Evolutionary conservation across 495 filamentous ascomycete genomes (phyloP), one percentile per base, ranked within the genome.

Genomic region (Collariella sp.): DNA sequence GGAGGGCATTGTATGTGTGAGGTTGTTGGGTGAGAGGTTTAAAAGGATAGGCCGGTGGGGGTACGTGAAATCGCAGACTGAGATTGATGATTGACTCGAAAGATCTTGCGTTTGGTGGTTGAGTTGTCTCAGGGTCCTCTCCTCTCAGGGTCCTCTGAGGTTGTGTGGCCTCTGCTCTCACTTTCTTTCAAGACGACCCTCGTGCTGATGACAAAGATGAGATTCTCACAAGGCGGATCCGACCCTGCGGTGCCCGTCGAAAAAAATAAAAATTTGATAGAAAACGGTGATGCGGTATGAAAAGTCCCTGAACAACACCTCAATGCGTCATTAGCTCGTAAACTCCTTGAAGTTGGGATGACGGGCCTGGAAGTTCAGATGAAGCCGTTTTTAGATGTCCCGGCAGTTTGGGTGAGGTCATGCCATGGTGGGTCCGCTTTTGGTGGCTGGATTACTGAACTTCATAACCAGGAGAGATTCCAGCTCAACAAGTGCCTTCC

Each of bases 1-100:
- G 54, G 71, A 57, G 56, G 65, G 67, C 68, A 72, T 74, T 34
- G 23, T 7, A 20, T 34, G 13, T 16, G 13, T 10, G 19, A 13
- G 29, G 23, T 42, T 38, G 9, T 42, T 16, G 5, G 16, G 18
- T 7, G 11, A 12, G 6, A 34, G 24, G 34, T n/a, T n/a, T n/a
- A n/a, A n/a, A 38, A 15, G 31, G 42, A 7, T 20, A 23, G 34
- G 5, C 23, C 13, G 34, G 22, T 15, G 49, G n/a, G 6, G 16
- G 54, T 24, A 16, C 13, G 36, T 19, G 46, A 9, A n/a, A 29
- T 40, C 7, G 23, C 38, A n/a, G n/a, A n/a, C n/a, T n/a, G n/a
- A n/a, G n/a, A n/a, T n/a, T n/a, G n/a, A n/a, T n/a, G n/a, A n/a
- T n/a, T n/a, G n/a, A 34, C 31, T 12, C 31, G 31, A 5, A 34